These are phyloP conservation scores for Talaromyces rugulosus DNA, from an alignment of 2,329 filamentous ascomycete genomes.

Conservation along the genomic window DNA sequence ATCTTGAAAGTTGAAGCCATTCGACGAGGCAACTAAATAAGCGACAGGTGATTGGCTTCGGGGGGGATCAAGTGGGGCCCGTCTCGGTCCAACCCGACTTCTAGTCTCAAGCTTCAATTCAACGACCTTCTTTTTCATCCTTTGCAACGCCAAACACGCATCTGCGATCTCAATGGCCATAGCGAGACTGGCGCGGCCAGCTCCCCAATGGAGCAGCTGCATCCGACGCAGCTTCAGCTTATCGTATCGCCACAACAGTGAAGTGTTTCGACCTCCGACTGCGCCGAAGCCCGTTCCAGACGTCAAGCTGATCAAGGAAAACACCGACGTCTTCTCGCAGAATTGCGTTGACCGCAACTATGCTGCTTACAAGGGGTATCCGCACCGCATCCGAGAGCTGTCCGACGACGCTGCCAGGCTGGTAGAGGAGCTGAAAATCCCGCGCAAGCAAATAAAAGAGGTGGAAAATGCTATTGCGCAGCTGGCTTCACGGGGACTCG, in stretches of 20 bases:
- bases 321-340: slow-evolving; percentile 71
- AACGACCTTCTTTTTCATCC: background rate
- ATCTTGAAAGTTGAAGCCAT: too few relatives aligned
- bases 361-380: slow-evolving; percentile 47
- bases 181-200: background rate
- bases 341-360: slow-evolving; percentile 90
- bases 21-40: background rate
- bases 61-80: background rate
- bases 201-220: background rate
- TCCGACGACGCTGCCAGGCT: slow-evolving; percentile 35
- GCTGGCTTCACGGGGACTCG: slow-evolving; percentile 21
- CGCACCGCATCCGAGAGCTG: slow-evolving; percentile 49
- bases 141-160: background rate
- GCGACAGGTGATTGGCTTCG: background rate
- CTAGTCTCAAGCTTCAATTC: background rate
- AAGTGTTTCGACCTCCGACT: slow-evolving; percentile 50
- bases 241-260: slow-evolving; percentile 3
- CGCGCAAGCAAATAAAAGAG: slow-evolving; percentile 41
- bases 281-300: slow-evolving; percentile 78
- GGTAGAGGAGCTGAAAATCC: slow-evolving; percentile 35
- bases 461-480: slow-evolving; percentile 40
- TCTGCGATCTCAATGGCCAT: background rate
- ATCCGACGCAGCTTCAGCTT: slow-evolving; percentile 9
- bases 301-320: slow-evolving; percentile 84
- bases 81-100: background rate